These are phyloP conservation scores for Trichophyton benhamiae DNA, from an alignment of 2,329 filamentous ascomycete genomes.

Conservation along the genomic window DNA sequence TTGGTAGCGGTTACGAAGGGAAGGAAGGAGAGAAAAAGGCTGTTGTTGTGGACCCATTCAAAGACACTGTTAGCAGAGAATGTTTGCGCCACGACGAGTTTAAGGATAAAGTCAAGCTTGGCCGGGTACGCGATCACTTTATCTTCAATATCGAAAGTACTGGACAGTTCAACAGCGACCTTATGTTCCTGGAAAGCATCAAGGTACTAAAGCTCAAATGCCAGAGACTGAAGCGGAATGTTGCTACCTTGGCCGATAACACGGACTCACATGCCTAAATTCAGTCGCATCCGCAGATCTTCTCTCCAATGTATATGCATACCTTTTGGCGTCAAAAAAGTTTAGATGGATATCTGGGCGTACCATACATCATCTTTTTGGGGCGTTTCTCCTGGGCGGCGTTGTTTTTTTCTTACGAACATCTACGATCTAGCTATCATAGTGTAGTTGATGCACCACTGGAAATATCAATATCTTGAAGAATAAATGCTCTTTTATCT, in stretches of 20 bases:
- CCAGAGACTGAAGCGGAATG: constrained; percentile 33
- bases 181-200: constrained; percentile 82
- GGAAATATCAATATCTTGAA: not conserved
- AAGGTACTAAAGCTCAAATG: constrained; percentile 79
- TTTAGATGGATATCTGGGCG: not conserved
- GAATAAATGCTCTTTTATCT: not conserved
- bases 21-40: constrained; percentile 73
- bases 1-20: constrained; percentile 56
- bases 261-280: constrained; percentile 14
- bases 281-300: not conserved
- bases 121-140: constrained; percentile 84
- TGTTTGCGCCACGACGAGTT: constrained; percentile 86
- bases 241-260: constrained; percentile 32
- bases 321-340: not conserved
- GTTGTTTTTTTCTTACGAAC: not conserved
- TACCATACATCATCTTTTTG: not conserved
- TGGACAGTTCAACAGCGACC: constrained; percentile 87
- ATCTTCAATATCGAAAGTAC: constrained; percentile 94
- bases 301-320: not conserved
- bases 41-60: constrained; percentile 76
- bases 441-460: not conserved
- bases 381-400: not conserved
- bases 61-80: constrained; percentile 89
- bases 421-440: not conserved
- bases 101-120: constrained; percentile 87